phyloP scores from a whole-genome alignment of 805 yeast genomes.

The Zygotorulaspora chibaensis region DNA sequence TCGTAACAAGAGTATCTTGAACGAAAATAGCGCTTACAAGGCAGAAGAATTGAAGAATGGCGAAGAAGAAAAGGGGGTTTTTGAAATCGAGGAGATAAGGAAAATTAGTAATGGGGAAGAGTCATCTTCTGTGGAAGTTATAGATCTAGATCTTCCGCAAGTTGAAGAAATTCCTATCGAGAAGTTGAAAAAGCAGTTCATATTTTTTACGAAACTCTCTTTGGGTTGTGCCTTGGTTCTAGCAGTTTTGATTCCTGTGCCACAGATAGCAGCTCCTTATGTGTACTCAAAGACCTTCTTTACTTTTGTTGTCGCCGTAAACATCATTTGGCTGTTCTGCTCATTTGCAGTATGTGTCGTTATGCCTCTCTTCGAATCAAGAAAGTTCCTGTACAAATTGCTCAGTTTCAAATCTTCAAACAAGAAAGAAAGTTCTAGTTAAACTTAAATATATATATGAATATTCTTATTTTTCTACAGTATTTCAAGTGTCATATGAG shows the following conservation, averaged over 20 bases:
- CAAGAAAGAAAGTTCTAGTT: too few relatives aligned
- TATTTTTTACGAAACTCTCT: constrained; percentile 29
- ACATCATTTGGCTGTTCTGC: constrained; percentile 37
- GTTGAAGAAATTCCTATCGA: constrained; percentile 26
- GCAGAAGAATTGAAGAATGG: not conserved
- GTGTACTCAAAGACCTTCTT: constrained; percentile 35
- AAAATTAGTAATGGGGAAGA: constrained; percentile 1
- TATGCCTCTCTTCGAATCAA: constrained; percentile 27
- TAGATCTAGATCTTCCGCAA: constrained; percentile 24
- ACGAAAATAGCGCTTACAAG: constrained; percentile 6
- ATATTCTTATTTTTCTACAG: too few relatives aligned
- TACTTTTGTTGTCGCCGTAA: constrained; percentile 32
- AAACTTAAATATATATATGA: too few relatives aligned
- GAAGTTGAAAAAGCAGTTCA: constrained; percentile 32
- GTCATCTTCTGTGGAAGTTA: not conserved
- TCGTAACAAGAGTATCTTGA: constrained; percentile 35
- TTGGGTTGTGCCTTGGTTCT: constrained; percentile 24
- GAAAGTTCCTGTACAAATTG: too few relatives aligned
- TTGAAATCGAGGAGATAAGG: not conserved
- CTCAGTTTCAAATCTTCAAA: too few relatives aligned
- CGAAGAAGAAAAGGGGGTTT: not conserved
- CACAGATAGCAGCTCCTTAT: constrained; percentile 35
- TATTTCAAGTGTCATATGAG: too few relatives aligned
- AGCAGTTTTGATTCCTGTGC: constrained; percentile 35
- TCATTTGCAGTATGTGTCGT: constrained; percentile 34